Evolutionary conservation across 305 asterid genomes (phyloP).

Genomic region (Fraxinus floribunda): DNA sequence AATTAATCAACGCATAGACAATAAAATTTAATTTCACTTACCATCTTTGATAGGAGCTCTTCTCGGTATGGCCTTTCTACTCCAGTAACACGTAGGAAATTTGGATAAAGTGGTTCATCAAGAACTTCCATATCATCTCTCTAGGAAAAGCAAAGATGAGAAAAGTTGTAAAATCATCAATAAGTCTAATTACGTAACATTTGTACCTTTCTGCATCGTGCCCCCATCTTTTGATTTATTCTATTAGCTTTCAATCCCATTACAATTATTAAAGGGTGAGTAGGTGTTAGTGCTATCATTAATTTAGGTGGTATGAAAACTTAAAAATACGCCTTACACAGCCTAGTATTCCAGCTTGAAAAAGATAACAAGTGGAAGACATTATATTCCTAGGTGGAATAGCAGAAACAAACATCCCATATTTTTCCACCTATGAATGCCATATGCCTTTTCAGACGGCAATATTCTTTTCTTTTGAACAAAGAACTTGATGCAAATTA

Average conservation of each 20-base stretch:
- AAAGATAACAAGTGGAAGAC: not conserved
- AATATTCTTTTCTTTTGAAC: not conserved
- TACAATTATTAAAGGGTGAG: not conserved
- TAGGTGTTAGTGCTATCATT: not conserved
- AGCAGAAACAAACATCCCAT: not conserved
- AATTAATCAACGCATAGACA: not conserved
- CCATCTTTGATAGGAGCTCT: conserved; percentile 52
- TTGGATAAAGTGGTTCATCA: conserved; percentile 81
- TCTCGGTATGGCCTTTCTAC: conserved; percentile 70
- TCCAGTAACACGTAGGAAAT: conserved; percentile 58
- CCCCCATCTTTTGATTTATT: not conserved
- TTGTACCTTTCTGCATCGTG: not conserved
- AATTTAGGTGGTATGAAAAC: not conserved
- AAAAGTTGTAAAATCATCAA: not conserved
- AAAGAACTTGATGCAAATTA: not conserved
- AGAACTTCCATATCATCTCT: conserved; percentile 83
- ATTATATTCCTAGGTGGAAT: not conserved
- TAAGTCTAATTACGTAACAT: not conserved
- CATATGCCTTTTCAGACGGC: not conserved
- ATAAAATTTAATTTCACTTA: conserved; percentile 15
- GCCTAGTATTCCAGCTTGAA: not conserved
- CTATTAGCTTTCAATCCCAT: not conserved
- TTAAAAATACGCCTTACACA: not conserved
- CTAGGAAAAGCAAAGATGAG: conserved; percentile 36
- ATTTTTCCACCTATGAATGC: not conserved